These are phyloP conservation scores for Fragaria iinumae DNA, from an alignment of 306 rosid species.

Conservation along the genomic window DNA sequence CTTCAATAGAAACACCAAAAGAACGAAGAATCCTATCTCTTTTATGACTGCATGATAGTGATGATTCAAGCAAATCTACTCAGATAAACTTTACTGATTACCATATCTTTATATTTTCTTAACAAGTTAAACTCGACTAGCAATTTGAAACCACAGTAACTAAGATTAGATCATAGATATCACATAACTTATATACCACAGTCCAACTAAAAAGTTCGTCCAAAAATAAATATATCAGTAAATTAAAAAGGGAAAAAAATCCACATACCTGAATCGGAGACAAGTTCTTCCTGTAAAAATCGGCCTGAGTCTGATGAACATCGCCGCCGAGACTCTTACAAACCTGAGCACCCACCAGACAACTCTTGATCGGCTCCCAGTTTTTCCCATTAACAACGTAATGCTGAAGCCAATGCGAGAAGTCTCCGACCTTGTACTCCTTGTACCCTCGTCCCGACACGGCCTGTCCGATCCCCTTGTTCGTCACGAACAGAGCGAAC, in stretches of 20 bases:
- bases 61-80: no score
- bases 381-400: constrained; percentile 56
- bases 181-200: no score
- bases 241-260: background rate
- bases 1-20: background rate
- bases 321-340: constrained; percentile 46
- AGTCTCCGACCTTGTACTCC: constrained; percentile 52
- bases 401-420: constrained; percentile 67
- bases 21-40: background rate
- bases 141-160: background rate
- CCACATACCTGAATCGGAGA: constrained; percentile 56
- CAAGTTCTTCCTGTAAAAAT: constrained; percentile 48
- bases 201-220: background rate
- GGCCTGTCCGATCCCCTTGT: constrained; percentile 45
- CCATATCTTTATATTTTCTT: background rate
- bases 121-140: background rate
- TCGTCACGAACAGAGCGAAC: constrained; percentile 57
- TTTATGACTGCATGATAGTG: no score
- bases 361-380: constrained; percentile 68
- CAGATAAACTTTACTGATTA: background rate
- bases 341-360: constrained; percentile 52
- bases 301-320: constrained; percentile 28
- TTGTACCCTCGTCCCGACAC: constrained; percentile 51
- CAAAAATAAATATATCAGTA: background rate
- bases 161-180: background rate